phyloP scores from a whole-genome alignment of 805 yeast genomes.

The Metschnikowia noctiluminum region DNA sequence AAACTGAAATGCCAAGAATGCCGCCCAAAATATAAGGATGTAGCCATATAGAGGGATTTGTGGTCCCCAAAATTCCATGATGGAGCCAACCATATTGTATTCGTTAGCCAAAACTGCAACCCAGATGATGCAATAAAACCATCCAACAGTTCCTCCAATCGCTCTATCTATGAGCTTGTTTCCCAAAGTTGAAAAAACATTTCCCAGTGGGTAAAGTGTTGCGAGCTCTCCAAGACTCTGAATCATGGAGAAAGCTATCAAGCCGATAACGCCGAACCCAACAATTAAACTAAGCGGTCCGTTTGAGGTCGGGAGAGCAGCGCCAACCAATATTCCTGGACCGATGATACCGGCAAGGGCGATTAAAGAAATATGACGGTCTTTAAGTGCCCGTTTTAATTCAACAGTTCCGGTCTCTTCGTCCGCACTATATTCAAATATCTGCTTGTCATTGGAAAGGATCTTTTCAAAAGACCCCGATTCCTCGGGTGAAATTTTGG shows the following conservation, averaged over 20 bases:
- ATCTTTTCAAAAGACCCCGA: constrained; percentile 2
- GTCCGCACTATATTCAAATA: constrained; percentile 8
- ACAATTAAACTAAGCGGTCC: constrained; percentile 53
- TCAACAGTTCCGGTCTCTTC: constrained; percentile 18
- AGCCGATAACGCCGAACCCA: constrained; percentile 52
- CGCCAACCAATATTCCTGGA: constrained; percentile 55
- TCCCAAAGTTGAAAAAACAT: constrained; percentile 52
- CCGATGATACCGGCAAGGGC: constrained; percentile 60
- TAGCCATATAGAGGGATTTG: constrained; percentile 54
- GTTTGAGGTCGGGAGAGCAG: constrained; percentile 47
- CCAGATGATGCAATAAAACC: constrained; percentile 55
- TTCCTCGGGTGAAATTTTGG: neutral
- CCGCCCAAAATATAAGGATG: constrained; percentile 49
- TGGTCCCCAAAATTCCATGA: constrained; percentile 48
- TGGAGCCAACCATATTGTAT: constrained; percentile 51
- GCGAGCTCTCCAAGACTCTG: constrained; percentile 55
- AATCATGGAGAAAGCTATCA: constrained; percentile 54
- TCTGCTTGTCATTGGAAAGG: constrained; percentile 4
- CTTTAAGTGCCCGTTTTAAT: constrained; percentile 45
- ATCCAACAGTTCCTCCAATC: constrained; percentile 54
- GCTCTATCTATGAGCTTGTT: constrained; percentile 51
- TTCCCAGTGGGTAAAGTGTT: constrained; percentile 49
- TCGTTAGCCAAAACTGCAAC: constrained; percentile 53
- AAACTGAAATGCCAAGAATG: constrained; percentile 48
- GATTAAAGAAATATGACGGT: constrained; percentile 48